Evolutionary conservation across 176 grass and related monocot genomes (phyloP).

Genomic region (Oryza longistaminata): DNA sequence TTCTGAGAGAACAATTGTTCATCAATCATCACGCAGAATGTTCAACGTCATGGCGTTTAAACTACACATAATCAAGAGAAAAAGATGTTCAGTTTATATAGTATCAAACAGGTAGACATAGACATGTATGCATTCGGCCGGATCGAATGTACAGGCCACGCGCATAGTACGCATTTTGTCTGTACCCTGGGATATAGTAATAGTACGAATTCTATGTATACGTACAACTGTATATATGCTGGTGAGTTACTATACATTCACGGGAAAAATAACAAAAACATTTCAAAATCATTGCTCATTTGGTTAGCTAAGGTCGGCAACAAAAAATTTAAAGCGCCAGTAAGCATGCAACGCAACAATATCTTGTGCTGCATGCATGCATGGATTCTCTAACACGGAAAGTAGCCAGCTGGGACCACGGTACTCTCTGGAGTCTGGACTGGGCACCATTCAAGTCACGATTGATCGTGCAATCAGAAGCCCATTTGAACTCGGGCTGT

Average conservation of each 20-base stretch:
- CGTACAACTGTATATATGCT: neutral
- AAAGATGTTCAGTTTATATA: neutral
- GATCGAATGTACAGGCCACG: neutral
- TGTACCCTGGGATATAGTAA: neutral
- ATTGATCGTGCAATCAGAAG: neutral
- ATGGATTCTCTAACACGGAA: neutral
- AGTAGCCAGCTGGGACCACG: neutral
- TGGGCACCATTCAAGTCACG: conserved; percentile 18
- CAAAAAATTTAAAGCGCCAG: neutral
- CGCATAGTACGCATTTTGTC: neutral
- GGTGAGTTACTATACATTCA: neutral
- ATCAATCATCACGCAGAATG: neutral
- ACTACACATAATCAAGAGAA: neutral
- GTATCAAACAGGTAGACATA: neutral
- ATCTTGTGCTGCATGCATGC: neutral
- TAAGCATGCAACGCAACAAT: neutral
- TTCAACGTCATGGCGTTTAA: neutral
- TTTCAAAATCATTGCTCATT: neutral
- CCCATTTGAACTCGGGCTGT: conserved; percentile 25
- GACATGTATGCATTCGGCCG: neutral
- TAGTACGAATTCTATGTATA: neutral
- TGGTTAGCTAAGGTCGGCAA: neutral
- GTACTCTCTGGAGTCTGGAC: neutral
- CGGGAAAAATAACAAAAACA: neutral
- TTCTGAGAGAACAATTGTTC: neutral